A percentile compares a stretch with the other conserved stretches of the same genome.
Conservation (phyloP, 257 asterid genomes). For the Lycium barbarum region DNA sequence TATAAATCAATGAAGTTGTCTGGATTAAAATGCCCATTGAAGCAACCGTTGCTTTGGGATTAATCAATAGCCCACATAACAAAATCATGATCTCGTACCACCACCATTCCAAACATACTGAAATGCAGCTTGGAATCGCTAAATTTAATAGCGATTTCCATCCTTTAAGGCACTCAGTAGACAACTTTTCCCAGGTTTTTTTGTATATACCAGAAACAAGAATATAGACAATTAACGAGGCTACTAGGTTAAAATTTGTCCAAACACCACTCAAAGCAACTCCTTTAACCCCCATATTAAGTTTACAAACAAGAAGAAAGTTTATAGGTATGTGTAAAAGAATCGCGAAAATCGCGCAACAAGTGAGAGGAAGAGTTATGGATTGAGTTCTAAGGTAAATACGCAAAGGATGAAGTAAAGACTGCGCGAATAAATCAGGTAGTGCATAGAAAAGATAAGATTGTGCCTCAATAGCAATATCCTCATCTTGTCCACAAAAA, state of each 20-base stretch:
- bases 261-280: constrained; percentile 65
- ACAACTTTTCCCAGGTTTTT: constrained; percentile 64
- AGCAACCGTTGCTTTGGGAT: constrained; percentile 75
- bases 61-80: constrained; percentile 63
- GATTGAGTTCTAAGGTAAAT: constrained; percentile 80
- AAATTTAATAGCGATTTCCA: constrained; percentile 62
- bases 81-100: constrained; percentile 90
- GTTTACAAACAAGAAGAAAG: constrained; percentile 59
- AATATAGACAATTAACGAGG: constrained; percentile 50
- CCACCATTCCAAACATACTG: constrained; percentile 93
- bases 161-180: constrained; percentile 59
- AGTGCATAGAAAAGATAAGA: constrained; percentile 57
- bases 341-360: constrained; percentile 64
- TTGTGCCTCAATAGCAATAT: constrained; percentile 70
- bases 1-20: constrained; percentile 77
- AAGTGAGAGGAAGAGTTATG: constrained; percentile 70
- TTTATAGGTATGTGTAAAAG: constrained; percentile 68
- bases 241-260: constrained; percentile 73
- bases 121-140: constrained; percentile 82
- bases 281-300: constrained; percentile 62
- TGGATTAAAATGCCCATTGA: constrained; percentile 87
- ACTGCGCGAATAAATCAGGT: constrained; percentile 68
- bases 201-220: constrained; percentile 56
- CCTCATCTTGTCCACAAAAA: constrained; percentile 60
- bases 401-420: constrained; percentile 70